A percentile compares a stretch with the other conserved stretches of the same genome.
phyloP scores from a whole-genome alignment of 1,284 basidiomycete genomes.

The Ceratobasidium sp. region DNA sequence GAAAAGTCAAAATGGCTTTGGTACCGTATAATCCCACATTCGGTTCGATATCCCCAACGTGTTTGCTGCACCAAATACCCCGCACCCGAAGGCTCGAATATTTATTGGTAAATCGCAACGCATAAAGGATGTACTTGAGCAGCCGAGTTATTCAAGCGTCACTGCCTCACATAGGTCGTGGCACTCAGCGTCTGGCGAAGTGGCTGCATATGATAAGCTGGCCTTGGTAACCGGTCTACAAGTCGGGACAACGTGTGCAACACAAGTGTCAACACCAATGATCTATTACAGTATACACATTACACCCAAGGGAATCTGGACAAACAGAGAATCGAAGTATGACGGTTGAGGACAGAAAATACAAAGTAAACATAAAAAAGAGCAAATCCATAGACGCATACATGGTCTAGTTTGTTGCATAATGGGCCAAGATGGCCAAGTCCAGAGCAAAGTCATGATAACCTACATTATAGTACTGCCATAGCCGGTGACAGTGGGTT shows the following conservation, averaged over 20 bases:
- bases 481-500: constrained; percentile 33
- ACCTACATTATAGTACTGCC: constrained; percentile 24
- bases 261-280: constrained; percentile 13
- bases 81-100: not conserved
- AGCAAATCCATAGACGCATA: not conserved
- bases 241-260: not conserved
- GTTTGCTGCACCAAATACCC: not conserved
- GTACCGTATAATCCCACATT: too few species aligned
- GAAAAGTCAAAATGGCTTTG: too few species aligned
- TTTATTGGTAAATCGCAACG: not conserved
- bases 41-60: too few species aligned
- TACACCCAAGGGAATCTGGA: not conserved
- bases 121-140: not conserved
- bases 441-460: not conserved
- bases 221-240: too few species aligned
- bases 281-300: constrained; percentile 29
- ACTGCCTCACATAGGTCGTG: not conserved
- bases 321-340: not conserved
- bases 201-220: too few species aligned
- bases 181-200: not conserved
- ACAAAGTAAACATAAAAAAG: constrained; percentile 9
- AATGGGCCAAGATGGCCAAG: not conserved
- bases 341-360: not conserved
- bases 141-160: not conserved
- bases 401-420: not conserved